Conservation (phyloP, 306 rosid species). For the Luffa aegyptiaca region DNA sequence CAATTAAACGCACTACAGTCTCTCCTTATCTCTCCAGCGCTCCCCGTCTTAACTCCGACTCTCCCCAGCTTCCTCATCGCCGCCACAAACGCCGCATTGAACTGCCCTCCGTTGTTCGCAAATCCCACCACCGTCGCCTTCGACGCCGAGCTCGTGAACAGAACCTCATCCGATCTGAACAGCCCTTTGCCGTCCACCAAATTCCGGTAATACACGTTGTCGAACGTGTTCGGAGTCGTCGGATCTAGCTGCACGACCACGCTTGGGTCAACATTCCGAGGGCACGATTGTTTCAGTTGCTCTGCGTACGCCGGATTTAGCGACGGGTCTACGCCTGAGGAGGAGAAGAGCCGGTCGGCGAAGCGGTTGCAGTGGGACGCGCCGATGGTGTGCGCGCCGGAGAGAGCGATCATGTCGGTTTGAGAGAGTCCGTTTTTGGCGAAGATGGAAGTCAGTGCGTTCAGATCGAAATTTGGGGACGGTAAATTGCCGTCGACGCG, state of each 20-base stretch:
- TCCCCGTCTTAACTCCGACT: conserved; percentile 63
- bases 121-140: conserved; percentile 35
- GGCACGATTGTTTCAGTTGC: conserved; percentile 27
- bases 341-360: conserved; percentile 34
- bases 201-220: conserved; percentile 46
- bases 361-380: conserved; percentile 61
- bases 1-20: conserved; percentile 59
- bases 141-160: conserved; percentile 32
- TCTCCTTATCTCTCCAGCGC: conserved; percentile 39
- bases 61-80: conserved; percentile 81
- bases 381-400: conserved; percentile 79
- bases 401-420: conserved; percentile 62
- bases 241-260: conserved; percentile 38
- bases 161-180: conserved; percentile 47
- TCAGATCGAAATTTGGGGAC: conserved; percentile 27
- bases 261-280: conserved; percentile 25
- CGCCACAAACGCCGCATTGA: conserved; percentile 37
- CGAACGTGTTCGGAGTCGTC: conserved; percentile 32
- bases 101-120: conserved; percentile 30
- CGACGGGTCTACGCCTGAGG: conserved; percentile 47
- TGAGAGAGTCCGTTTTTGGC: conserved; percentile 32
- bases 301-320: conserved; percentile 37
- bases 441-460: conserved; percentile 42
- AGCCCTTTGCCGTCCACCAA: conserved; percentile 40
- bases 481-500: conserved; percentile 45